Conservation (phyloP, 2,329 filamentous ascomycete species). For the Chalaropsis ovoidea region DNA sequence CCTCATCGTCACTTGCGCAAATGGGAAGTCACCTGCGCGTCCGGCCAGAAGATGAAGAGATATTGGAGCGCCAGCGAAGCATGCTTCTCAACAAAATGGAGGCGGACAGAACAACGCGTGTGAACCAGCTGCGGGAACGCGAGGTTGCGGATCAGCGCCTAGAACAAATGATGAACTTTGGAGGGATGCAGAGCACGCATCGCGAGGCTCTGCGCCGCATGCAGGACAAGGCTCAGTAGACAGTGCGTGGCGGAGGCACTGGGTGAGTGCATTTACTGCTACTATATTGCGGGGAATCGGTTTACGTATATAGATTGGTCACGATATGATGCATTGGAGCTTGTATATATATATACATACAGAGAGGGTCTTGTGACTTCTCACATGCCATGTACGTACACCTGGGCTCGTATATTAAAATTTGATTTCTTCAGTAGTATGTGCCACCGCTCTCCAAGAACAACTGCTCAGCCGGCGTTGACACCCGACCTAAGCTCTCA, state of each 20-base stretch:
- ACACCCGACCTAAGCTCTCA: conserved; percentile 39
- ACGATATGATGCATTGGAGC: neutral
- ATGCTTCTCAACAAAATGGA: conserved; percentile 52
- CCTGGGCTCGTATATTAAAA: neutral
- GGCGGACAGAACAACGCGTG: conserved; percentile 49
- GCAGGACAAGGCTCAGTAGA: conserved; percentile 40
- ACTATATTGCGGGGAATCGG: neutral
- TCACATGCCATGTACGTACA: neutral
- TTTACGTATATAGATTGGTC: conserved; percentile 4
- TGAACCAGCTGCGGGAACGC: conserved; percentile 48
- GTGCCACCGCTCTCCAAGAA: conserved; percentile 40
- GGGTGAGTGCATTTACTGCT: neutral
- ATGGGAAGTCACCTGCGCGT: conserved; percentile 12
- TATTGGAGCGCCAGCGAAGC: conserved; percentile 44
- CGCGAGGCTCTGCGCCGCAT: conserved; percentile 69
- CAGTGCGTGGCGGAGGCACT: neutral
- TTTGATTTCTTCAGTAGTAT: neutral
- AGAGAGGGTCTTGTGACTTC: neutral
- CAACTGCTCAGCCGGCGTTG: conserved; percentile 41
- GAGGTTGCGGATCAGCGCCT: conserved; percentile 53
- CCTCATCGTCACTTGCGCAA: conserved; percentile 16
- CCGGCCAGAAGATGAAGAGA: conserved; percentile 36
- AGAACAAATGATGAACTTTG: conserved; percentile 65
- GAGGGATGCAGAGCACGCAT: conserved; percentile 65
- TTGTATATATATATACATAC: neutral